These are phyloP conservation scores for Trypanosoma cruzi DNA, from an alignment of 208 protist genomes.

Conservation along the genomic window DNA sequence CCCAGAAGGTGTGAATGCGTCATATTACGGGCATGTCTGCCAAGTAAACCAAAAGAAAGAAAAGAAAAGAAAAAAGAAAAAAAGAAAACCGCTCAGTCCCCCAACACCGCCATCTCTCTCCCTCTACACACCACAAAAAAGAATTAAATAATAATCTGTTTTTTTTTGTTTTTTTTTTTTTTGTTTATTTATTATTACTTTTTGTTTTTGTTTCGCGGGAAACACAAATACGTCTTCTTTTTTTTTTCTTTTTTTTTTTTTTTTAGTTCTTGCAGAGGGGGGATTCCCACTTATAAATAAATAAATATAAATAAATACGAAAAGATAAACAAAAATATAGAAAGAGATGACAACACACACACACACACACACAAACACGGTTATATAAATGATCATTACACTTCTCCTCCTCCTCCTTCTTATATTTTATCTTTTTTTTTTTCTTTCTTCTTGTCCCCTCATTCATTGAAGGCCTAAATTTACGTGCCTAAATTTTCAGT, in stretches of 20 bases:
- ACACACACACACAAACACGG: not conserved
- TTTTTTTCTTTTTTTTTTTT: conserved; percentile 21
- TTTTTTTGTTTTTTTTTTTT: not conserved
- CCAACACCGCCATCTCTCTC: not conserved
- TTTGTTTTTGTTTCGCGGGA: not conserved
- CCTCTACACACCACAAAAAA: not conserved
- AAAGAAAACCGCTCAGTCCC: not conserved
- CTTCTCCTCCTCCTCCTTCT: not conserved
- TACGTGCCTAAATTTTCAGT: not conserved
- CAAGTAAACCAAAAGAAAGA: not conserved
- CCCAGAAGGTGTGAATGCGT: not conserved
- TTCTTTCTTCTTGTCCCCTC: not conserved
- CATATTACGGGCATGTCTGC: not conserved
- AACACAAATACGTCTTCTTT: not conserved
- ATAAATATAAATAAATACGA: conserved; percentile 4
- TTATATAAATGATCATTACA: not conserved
- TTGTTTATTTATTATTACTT: not conserved
- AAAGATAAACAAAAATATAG: not conserved
- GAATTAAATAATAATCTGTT: not conserved
- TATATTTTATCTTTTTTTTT: not conserved
- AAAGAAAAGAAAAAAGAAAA: too few relatives aligned
- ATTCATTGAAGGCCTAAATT: not conserved
- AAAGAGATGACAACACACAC: not conserved
- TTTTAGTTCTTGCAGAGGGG: too few relatives aligned
- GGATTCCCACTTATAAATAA: conserved; percentile 14